A percentile compares a stretch with the other conserved stretches of the same genome.
Evolutionary conservation across 495 filamentous ascomycete species (phyloP).

Genomic region (Tuber borchii): DNA sequence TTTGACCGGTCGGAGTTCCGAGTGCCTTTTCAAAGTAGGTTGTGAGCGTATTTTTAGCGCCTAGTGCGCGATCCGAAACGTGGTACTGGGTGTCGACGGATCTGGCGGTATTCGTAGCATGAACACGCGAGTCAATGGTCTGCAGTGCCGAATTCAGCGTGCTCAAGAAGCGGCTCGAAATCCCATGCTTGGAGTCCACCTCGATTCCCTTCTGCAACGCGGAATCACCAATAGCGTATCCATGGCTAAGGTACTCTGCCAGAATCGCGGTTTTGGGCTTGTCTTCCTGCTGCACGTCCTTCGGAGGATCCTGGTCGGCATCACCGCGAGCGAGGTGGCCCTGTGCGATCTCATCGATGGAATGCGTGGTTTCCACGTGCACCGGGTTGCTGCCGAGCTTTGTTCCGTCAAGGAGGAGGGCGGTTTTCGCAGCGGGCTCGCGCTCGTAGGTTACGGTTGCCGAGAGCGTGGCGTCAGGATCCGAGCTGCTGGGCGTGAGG

Average conservation of each 20-base stretch:
- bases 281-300: constrained; percentile 78
- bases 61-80: constrained; percentile 44
- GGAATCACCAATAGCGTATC: constrained; percentile 79
- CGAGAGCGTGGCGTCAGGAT: constrained; percentile 58
- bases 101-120: constrained; percentile 46
- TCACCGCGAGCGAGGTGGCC: constrained; percentile 46
- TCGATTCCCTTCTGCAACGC: constrained; percentile 77
- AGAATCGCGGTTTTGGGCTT: constrained; percentile 89
- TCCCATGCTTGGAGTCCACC: constrained; percentile 83
- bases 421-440: constrained; percentile 89
- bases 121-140: constrained; percentile 70
- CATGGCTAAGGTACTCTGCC: constrained; percentile 91
- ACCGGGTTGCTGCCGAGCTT: constrained; percentile 77
- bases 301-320: constrained; percentile 48
- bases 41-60: constrained; percentile 50
- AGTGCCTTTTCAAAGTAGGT: constrained; percentile 89
- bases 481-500: constrained; percentile 59
- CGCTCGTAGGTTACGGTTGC: constrained; percentile 95
- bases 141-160: constrained; percentile 60
- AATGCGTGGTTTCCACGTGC: constrained; percentile 61
- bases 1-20: constrained; percentile 75
- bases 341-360: constrained; percentile 59
- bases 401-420: constrained; percentile 92
- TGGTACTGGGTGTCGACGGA: constrained; percentile 48
- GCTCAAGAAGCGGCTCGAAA: constrained; percentile 66